Evolutionary conservation across 2,329 filamentous ascomycete genomes (phyloP), one percentile per base, ranked within the genome.

Genomic region (Trichoderma koningiopsis): DNA sequence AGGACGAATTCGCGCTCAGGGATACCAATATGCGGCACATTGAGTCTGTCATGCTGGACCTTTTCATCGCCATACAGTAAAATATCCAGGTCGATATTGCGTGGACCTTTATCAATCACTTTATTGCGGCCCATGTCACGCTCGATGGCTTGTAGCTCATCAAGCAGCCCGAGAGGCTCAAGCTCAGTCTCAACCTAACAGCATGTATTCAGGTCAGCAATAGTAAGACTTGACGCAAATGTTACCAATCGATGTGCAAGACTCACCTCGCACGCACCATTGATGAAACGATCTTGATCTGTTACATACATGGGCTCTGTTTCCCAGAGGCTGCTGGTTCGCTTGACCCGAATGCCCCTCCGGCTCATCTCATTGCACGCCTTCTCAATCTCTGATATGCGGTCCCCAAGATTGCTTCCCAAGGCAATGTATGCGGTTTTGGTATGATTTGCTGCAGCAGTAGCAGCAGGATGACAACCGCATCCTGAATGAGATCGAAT

Each of bases 231-330:
- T 40, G 6, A n/a, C 10, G n/a, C 19, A 35, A 22, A 35, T n/a
- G 1, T 5, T 13, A 10, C 14, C 5, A 64, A 14, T 35, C 27
- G 22, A 5, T 3, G 19, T 24, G 5, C n/a, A 31, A 33, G 24
- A 57, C 68, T 29, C 33, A 96, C 94, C 89, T 97, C 92, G 79
- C 93, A 97, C 69, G 90, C 94, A 24, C 94, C 96, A 77, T 99
- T 99, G 59, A 97, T 83, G 77, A 99, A 99, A 35, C 88, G 87
- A 72, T 90, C 89, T 79, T 99, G 96, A 72, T 97, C 91, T 72
- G 92, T 83, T 72, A 97, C 92, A 80, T 99, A 99, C 96, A 99
- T 99, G 27, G 96, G 93, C 74, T 93, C 89, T 4, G 95, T 99
- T 82, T 98, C 94, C 87, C 96, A 99, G 3, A 99, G 84, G 71